Conservation (phyloP, 768 basidiomycete genomes). For the Suillus decipiens region DNA sequence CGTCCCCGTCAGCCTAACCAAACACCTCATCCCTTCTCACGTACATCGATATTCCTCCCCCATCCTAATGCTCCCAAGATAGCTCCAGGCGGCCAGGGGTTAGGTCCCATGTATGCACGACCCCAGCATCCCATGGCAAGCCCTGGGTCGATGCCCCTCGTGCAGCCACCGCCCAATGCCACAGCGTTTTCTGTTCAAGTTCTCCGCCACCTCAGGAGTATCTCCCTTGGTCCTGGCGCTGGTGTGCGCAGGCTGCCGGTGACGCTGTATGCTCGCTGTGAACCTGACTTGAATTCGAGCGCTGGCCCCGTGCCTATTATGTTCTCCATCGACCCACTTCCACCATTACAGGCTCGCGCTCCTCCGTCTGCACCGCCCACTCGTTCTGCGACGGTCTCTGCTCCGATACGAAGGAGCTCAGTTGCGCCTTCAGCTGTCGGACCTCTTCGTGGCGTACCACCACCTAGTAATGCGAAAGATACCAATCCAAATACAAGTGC, state of each 20-base stretch:
- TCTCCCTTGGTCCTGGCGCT: constrained; percentile 23
- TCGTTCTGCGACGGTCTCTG: constrained; percentile 35
- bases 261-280: constrained; percentile 64
- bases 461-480: neutral
- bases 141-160: constrained; percentile 8
- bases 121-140: constrained; percentile 14
- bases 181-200: constrained; percentile 30
- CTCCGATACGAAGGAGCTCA: constrained; percentile 25
- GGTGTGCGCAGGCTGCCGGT: constrained; percentile 18
- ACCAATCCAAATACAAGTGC: neutral
- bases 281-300: constrained; percentile 49
- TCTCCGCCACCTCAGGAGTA: constrained; percentile 27
- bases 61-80: constrained; percentile 58
- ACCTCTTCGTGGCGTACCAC: neutral
- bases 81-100: constrained; percentile 21
- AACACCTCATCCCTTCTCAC: constrained; percentile 28
- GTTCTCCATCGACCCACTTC: constrained; percentile 57
- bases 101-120: constrained; percentile 64
- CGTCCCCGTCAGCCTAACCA: constrained; percentile 26
- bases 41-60: constrained; percentile 50
- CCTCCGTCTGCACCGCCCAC: constrained; percentile 15
- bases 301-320: constrained; percentile 61
- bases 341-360: constrained; percentile 16
- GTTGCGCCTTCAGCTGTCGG: neutral
- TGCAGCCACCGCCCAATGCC: constrained; percentile 25